These are phyloP conservation scores for Discostella stelligeroides DNA, from an alignment of 108 stramenopile genomes.

Conservation along the genomic window DNA sequence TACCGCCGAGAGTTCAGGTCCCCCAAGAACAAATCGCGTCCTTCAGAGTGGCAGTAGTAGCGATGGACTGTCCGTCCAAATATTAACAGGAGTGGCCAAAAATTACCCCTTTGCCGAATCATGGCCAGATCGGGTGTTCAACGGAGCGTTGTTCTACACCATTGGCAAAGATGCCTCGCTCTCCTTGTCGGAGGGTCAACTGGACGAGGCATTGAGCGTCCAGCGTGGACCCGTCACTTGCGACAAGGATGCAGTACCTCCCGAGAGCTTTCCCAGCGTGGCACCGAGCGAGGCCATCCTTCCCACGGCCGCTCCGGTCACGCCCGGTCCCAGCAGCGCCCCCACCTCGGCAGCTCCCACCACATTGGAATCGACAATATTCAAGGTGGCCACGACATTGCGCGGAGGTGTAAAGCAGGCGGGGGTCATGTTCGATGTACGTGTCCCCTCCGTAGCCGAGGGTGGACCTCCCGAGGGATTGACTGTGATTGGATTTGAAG, in stretches of 20 bases:
- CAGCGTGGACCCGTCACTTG: constrained; percentile 46
- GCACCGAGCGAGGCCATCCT: too few species aligned
- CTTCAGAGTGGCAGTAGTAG: background rate
- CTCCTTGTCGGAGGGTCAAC: constrained; percentile 26
- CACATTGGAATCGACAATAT: constrained; percentile 18
- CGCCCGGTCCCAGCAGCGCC: constrained; percentile 18
- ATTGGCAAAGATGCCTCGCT: constrained; percentile 22
- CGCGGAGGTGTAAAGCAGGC: constrained; percentile 37
- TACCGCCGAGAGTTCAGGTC: background rate
- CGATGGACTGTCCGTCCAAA: constrained; percentile 23
- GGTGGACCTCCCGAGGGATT: constrained; percentile 43
- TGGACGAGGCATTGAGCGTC: constrained; percentile 52
- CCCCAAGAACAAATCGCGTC: background rate
- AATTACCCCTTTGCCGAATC: constrained; percentile 44
- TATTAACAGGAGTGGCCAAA: constrained; percentile 41
- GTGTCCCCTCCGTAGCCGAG: constrained; percentile 35
- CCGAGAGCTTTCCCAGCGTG: too few species aligned
- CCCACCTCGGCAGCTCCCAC: constrained; percentile 22
- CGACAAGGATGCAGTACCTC: constrained; percentile 34
- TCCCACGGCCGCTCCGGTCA: too few species aligned
- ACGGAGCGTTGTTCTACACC: constrained; percentile 35
- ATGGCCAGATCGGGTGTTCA: constrained; percentile 46
- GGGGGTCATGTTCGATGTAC: constrained; percentile 45
- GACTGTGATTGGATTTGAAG: constrained; percentile 35
- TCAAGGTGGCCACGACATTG: constrained; percentile 34